Evolutionary conservation across 2,329 filamentous ascomycete genomes (phyloP).

Genomic region (Neopestalotiopsis rosae): DNA sequence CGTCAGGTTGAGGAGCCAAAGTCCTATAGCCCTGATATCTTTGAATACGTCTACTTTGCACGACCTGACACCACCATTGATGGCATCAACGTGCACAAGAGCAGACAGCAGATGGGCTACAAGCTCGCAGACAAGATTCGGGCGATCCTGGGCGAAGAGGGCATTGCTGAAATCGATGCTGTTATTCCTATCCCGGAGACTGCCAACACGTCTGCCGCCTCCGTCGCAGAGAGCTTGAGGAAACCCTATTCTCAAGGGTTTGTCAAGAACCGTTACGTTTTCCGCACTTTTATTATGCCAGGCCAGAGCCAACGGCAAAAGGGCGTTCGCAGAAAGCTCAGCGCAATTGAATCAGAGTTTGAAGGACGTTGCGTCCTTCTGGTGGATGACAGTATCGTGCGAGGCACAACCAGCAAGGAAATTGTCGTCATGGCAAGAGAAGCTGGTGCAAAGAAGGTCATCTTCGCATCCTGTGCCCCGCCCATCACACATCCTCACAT

Average conservation of each 20-base stretch:
- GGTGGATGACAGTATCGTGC: conserved; percentile 89
- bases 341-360: conserved; percentile 86
- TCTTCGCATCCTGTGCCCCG: conserved; percentile 83
- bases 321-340: conserved; percentile 88
- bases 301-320: conserved; percentile 82
- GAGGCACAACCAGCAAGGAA: conserved; percentile 81
- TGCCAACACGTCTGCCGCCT: conserved; percentile 73
- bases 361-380: conserved; percentile 78
- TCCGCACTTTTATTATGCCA: conserved; percentile 76
- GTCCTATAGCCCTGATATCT: conserved; percentile 76
- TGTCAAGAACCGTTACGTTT: conserved; percentile 14
- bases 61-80: conserved; percentile 48
- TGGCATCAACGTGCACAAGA: conserved; percentile 61
- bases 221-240: conserved; percentile 71
- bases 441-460: conserved; percentile 80
- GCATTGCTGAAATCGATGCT: conserved; percentile 71
- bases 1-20: conserved; percentile 68
- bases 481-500: conserved; percentile 87
- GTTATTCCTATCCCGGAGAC: conserved; percentile 74
- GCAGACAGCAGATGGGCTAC: conserved; percentile 77
- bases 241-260: conserved; percentile 72
- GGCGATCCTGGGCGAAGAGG: conserved; percentile 64
- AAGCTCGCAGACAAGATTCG: conserved; percentile 73
- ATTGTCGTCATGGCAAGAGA: conserved; percentile 84
- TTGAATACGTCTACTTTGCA: conserved; percentile 86